phyloP scores from a whole-genome alignment of 352 stramenopile genomes.

The Phytophthora tubulina region DNA sequence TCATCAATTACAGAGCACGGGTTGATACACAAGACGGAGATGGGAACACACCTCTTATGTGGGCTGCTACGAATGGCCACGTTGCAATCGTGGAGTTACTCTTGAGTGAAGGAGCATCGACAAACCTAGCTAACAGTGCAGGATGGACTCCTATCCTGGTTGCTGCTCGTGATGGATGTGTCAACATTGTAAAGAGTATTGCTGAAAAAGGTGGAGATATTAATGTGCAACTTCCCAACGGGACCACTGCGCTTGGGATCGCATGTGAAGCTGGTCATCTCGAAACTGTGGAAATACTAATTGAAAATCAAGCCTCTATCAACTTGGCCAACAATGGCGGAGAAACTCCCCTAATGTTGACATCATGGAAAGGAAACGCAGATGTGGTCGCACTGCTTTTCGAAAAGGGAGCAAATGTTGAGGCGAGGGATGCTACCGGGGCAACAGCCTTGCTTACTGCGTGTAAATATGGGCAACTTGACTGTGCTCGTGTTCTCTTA shows the following conservation, averaged over 20 bases:
- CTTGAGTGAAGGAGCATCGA: neutral
- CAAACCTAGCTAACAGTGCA: neutral
- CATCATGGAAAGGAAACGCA: no score
- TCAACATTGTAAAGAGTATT: no score
- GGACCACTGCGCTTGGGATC: no score
- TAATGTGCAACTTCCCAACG: no score
- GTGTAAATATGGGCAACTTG: neutral
- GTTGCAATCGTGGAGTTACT: neutral
- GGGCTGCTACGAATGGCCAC: neutral
- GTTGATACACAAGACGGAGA: neutral
- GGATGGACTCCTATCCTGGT: neutral
- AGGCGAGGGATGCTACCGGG: neutral
- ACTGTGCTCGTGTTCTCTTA: no score
- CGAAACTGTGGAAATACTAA: no score
- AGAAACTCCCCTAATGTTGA: no score
- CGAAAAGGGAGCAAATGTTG: neutral
- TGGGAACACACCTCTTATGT: neutral
- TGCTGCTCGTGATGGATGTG: no score
- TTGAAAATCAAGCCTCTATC: no score
- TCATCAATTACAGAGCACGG: neutral
- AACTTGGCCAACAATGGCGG: no score
- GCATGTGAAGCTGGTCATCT: no score
- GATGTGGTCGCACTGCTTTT: neutral
- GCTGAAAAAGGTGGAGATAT: no score
- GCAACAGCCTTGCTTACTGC: neutral